These are phyloP conservation scores for Coemansia sp. DNA, from an alignment of 192 early-diverging fungal species.

Conservation along the genomic window DNA sequence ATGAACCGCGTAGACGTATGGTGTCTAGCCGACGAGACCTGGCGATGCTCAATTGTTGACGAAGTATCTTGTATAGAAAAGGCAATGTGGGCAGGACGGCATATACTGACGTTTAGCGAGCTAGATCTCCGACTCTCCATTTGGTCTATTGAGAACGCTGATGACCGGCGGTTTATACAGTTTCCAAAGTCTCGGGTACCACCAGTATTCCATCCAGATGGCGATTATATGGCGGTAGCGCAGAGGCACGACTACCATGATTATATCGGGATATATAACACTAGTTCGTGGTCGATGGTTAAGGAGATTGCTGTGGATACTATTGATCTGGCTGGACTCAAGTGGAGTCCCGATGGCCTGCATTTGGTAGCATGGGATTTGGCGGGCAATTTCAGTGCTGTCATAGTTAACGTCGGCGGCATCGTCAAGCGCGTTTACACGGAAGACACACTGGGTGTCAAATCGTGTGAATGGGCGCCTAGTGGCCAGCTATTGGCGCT, in stretches of 20 bases:
- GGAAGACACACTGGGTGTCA: conserved; percentile 37
- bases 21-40: conserved; percentile 45
- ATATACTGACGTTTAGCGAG: conserved; percentile 54
- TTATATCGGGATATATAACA: conserved; percentile 44
- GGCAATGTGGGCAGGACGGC: conserved; percentile 43
- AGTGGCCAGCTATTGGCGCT: conserved; percentile 50
- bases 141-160: conserved; percentile 41
- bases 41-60: conserved; percentile 49
- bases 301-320: conserved; percentile 34
- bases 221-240: conserved; percentile 42
- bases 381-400: conserved; percentile 20
- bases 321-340: conserved; percentile 27
- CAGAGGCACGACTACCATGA: conserved; percentile 58
- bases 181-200: conserved; percentile 31
- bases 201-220: conserved; percentile 40
- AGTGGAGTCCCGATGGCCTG: conserved; percentile 53
- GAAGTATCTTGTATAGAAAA: conserved; percentile 30
- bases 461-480: conserved; percentile 38
- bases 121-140: conserved; percentile 53
- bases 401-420: conserved; percentile 39
- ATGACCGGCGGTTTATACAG: conserved; percentile 48
- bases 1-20: conserved; percentile 52
- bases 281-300: conserved; percentile 40
- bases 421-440: conserved; percentile 30
- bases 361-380: conserved; percentile 45